phyloP scores from a whole-genome alignment of 2,329 filamentous ascomycete species.

The Lasiodiplodia theobromae region DNA sequence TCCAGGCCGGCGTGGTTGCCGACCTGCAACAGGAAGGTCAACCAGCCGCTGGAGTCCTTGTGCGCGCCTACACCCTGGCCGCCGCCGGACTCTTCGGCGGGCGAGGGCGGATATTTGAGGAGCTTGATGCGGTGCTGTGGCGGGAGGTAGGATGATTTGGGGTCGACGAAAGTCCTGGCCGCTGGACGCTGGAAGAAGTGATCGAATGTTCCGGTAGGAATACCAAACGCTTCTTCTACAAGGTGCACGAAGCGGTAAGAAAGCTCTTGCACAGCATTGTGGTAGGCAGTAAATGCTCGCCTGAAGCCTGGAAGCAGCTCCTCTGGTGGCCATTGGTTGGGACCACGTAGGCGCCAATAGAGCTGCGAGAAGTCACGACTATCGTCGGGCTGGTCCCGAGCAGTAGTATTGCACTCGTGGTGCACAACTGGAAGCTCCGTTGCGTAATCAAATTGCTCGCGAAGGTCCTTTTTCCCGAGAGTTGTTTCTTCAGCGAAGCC shows the following conservation, averaged over 20 bases:
- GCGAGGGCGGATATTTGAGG: slow-evolving; percentile 59
- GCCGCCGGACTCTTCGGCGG: slow-evolving; percentile 4
- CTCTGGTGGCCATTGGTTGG: slow-evolving; percentile 48
- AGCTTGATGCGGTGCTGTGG: slow-evolving; percentile 67
- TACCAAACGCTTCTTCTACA: slow-evolving; percentile 62
- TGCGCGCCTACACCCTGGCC: slow-evolving; percentile 67
- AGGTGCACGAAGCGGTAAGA: slow-evolving; percentile 63
- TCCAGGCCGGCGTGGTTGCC: slow-evolving; percentile 61
- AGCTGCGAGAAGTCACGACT: slow-evolving; percentile 48
- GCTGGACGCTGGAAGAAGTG: slow-evolving; percentile 54
- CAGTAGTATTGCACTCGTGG: slow-evolving; percentile 12
- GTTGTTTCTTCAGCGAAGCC: slow-evolving; percentile 64
- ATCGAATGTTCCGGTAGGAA: slow-evolving; percentile 57
- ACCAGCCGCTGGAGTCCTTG: slow-evolving; percentile 70
- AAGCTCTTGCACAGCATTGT: slow-evolving; percentile 58
- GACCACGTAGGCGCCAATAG: slow-evolving; percentile 52
- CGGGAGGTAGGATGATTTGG: slow-evolving; percentile 33
- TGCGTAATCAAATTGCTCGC: slow-evolving; percentile 68
- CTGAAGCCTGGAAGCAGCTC: slow-evolving; percentile 41
- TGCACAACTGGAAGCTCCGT: slow-evolving; percentile 58
- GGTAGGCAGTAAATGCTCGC: slow-evolving; percentile 53
- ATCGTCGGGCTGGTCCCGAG: slow-evolving; percentile 34
- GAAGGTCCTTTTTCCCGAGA: slow-evolving; percentile 57
- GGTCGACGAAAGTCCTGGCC: background rate
- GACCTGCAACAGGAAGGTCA: slow-evolving; percentile 69